Base-by-base conservation (phyloP, 169 alveolate species). In the Babesia divergens region DNA sequence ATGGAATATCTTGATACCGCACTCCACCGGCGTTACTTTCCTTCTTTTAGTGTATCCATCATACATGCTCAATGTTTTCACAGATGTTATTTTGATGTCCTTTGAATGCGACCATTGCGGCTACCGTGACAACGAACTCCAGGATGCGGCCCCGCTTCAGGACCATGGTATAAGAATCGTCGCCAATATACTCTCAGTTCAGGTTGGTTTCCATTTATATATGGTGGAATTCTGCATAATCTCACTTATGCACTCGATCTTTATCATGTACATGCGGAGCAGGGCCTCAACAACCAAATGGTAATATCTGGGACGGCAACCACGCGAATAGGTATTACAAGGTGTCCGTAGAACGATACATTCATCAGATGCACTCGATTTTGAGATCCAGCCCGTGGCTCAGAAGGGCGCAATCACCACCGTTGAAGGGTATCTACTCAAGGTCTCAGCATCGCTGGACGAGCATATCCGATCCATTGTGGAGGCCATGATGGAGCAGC, bases 81-180 rank as follows among this genome's bases (percentile, higher is more conserved):
- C 52, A 79, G 87, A 79, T 22, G 58, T 79, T 37, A 88, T 95
- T 6, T 64, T 94, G 31, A 94, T 94, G 86, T 92, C 97, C 11
- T 97, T 97, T 83, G 93, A 91, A 26, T 97, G 99, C 59, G 93
- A 89, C 46, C 84, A 91, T 38, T 97, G 99, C 76, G 98, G 98
- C 16, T 93, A 84, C 77, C 88, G 84, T 60, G 93, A 95, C 84
- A 95, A 85, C 70, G 98, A 95, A 66, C 94, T 96, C 2, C 95
- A 94, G 84, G 92, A 93, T 65, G 97, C 96, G 32, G 96, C 97
- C 28, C 84, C 91, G 42, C 82, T 97, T 44, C 94, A 94, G 60
- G 98, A 95, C 24, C 90, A 92, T 51, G 99, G 99, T 9, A 82
- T 92, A 31, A 91, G 83, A 69, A 85, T 94, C 58, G 81, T 59